A percentile compares a stretch with the other conserved stretches of the same genome.
These are phyloP conservation scores for Chaetomiaceae sp. DNA, from an alignment of 2,329 filamentous ascomycete species.

Conservation along the genomic window DNA sequence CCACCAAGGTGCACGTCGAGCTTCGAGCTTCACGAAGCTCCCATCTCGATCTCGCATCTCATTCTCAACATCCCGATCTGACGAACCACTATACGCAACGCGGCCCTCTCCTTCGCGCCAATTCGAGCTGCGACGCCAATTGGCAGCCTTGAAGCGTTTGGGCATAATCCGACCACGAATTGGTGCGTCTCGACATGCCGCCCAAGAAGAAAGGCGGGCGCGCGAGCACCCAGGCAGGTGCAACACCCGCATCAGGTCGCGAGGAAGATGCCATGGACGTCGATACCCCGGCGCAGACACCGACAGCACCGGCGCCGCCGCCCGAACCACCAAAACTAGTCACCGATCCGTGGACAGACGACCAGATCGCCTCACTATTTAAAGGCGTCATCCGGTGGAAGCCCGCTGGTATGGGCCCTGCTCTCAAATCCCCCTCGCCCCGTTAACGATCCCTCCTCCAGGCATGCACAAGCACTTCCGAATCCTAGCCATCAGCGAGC, in stretches of 20 bases:
- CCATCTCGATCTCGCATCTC: no score
- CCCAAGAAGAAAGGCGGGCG: constrained; percentile 65
- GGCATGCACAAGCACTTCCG: constrained; percentile 93
- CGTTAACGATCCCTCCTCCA: constrained; percentile 31
- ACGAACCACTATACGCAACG: no score
- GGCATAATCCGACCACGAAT: neutral
- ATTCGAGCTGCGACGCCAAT: no score
- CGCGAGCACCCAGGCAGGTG: constrained; percentile 32
- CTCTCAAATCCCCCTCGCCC: neutral
- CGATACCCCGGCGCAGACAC: constrained; percentile 53
- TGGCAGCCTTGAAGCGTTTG: neutral
- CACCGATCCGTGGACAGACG: constrained; percentile 85
- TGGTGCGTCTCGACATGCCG: constrained; percentile 40
- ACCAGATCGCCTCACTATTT: constrained; percentile 88
- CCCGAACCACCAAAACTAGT: constrained; percentile 33
- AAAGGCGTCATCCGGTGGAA: constrained; percentile 94
- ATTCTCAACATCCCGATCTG: no score
- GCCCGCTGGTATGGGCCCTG: constrained; percentile 66
- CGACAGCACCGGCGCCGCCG: constrained; percentile 39
- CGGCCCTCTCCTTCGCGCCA: no score
- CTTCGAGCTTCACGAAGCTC: neutral
- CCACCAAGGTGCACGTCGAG: constrained; percentile 4
- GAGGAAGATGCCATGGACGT: constrained; percentile 60
- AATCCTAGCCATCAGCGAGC: constrained; percentile 79
- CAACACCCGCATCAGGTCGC: constrained; percentile 25